Evolutionary conservation across 164 flowering plant genomes (phyloP), one percentile per base, ranked within the genome.

Genomic region (Akebia trifoliata): DNA sequence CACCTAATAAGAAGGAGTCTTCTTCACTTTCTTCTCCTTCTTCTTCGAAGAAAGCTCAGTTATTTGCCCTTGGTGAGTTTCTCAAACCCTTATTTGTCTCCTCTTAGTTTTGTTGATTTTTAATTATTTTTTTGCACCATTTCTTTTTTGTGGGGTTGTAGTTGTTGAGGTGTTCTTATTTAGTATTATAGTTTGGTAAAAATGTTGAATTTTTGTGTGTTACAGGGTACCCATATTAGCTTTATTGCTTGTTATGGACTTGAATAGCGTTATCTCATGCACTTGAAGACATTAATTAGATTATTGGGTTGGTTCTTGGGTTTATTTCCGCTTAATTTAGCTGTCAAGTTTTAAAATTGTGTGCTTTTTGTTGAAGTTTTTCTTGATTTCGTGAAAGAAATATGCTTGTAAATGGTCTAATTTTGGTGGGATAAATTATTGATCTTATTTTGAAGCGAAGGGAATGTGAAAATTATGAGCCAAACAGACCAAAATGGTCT

Each of bases 31-130:
- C 67, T 8, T 49, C 59, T 38, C 50, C 65, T 66, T 57, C 65
- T 8, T 67, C 73, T 17, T 63, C 78, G 4, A 76, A 69, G 70
- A 78, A 75, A 54, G 67, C 80, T 2, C 79, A 69, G 56, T 39
- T 69, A 59, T 24, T 12, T 39, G 63, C 66, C 25, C 36, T 69
- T 1, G 67, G 66, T 54, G 39, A 31, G 64, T 56, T 46, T 32
- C 12, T 2, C 21, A 45, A 39, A 40, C 30, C 30, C 56, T 37
- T 39, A 9, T 5, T 15, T 37, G 12, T 34, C 18, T 21, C 20
- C 25, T 11, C 24, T 22, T 36, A 12, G 10, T 11, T 53, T 47
- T 29, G 3, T 6, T 4, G 20, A 3, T 37, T 5, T 20, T 50
- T 15, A 17, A 20, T 21, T 14, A 6, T 54, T 52, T 52, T 32